Evolutionary conservation across 305 asterid genomes (phyloP), one percentile per base, ranked within the genome.

Genomic region (Andrographis paniculata): DNA sequence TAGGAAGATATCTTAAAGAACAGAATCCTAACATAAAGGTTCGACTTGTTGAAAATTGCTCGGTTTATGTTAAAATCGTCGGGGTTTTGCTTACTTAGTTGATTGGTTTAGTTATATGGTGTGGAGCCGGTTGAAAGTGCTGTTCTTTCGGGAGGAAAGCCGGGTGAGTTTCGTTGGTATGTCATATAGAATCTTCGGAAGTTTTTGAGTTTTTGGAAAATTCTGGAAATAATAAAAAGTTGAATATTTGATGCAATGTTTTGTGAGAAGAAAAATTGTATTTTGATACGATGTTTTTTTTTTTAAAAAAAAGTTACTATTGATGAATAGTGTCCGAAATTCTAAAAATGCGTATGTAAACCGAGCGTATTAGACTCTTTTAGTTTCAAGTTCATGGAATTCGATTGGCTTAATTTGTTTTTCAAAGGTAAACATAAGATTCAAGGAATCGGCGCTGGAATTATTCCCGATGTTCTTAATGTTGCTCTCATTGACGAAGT

Each of bases 391-490:
- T n/a, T n/a, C n/a, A n/a, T n/a, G n/a, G n/a, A n/a, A n/a, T n/a
- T n/a, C n/a, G n/a, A n/a, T n/a, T n/a, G n/a, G n/a, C n/a, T n/a
- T n/a, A n/a, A n/a, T n/a, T n/a, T n/a, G n/a, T 60, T 13, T 3
- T 33, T 40, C 38, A 37, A 15, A 87, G 98, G 95, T 52, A 84
- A 80, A 0, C 98, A 89, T 70, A 86, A 89, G 74, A 89, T 89
- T 70, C 98, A 89, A 72, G 98, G 98, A 56, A 78, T 89, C 44
- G 98, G 98, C 56, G 96, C 96, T 20, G 98, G 98, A 60, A 72
- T 89, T 47, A 45, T 89, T 62, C 96, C 96, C 17, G 92, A 70
- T 45, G 91, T 82, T 55, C 60, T 86, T 67, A 87, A 89, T 16
- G 80, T 73, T 40, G 48, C 56, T 43, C 75, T 89, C 52, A 56